Percentiles rank a stretch among this genome's conserved stretches.
Conservation (phyloP, 2,329 filamentous ascomycete species). For the Neonectria sp. region DNA sequence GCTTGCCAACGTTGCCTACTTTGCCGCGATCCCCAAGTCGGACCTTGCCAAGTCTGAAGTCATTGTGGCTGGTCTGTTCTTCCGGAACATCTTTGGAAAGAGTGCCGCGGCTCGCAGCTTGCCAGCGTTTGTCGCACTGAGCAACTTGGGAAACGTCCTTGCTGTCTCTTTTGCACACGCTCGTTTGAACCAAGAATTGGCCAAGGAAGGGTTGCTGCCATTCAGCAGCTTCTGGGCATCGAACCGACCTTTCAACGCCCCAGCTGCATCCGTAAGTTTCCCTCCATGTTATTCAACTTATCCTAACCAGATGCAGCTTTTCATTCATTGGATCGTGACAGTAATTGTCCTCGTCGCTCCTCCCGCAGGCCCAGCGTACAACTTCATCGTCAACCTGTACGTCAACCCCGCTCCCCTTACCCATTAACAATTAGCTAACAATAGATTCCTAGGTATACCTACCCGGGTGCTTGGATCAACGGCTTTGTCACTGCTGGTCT, state of each 20-base stretch:
- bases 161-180: slow-evolving; percentile 73
- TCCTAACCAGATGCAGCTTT: slow-evolving; percentile 55
- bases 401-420: fast-evolving
- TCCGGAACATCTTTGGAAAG: slow-evolving; percentile 73
- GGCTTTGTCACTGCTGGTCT: slow-evolving; percentile 66
- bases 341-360: slow-evolving; percentile 77
- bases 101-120: slow-evolving; percentile 64
- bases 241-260: slow-evolving; percentile 77
- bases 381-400: slow-evolving; percentile 73
- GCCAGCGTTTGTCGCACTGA: slow-evolving; percentile 72
- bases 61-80: slow-evolving; percentile 74
- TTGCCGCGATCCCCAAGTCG: slow-evolving; percentile 72
- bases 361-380: slow-evolving; percentile 78
- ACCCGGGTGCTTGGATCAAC: slow-evolving; percentile 69
- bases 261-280: slow-evolving; percentile 64
- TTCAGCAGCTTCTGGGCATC: slow-evolving; percentile 78
- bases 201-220: slow-evolving; percentile 78
- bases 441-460: slow-evolving; percentile 55
- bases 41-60: slow-evolving; percentile 71
- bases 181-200: slow-evolving; percentile 75
- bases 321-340: slow-evolving; percentile 77
- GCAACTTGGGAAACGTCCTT: slow-evolving; percentile 74
- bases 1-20: slow-evolving; percentile 76
- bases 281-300: not conserved
- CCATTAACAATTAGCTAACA: slow-evolving; percentile 32